These are phyloP conservation scores for Aethionema arabicum DNA, from an alignment of 345 rosid genomes.

Conservation along the genomic window DNA sequence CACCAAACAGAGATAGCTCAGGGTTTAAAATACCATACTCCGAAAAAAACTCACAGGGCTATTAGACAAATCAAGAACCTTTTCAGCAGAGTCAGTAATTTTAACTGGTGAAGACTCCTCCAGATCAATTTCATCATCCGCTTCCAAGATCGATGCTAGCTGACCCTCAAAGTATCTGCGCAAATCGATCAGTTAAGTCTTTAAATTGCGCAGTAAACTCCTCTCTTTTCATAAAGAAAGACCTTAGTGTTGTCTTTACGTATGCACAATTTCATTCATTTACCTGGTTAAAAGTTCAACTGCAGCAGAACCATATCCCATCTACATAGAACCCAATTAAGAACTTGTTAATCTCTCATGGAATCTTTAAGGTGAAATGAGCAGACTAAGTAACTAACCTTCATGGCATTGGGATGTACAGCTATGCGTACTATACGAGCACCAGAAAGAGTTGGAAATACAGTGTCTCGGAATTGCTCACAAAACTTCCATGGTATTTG, in stretches of 20 bases:
- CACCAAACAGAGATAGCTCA: too few species aligned
- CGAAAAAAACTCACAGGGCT: too few species aligned
- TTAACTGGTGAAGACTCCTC: conserved; percentile 43
- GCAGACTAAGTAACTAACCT: conserved; percentile 49
- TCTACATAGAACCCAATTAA: conserved; percentile 49
- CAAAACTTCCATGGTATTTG: conserved; percentile 98
- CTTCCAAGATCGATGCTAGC: conserved; percentile 69
- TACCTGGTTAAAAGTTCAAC: conserved; percentile 90
- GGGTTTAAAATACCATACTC: too few species aligned
- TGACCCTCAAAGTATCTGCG: conserved; percentile 87
- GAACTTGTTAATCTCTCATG: conserved; percentile 17
- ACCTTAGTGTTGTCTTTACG: not conserved
- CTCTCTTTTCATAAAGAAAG: too few species aligned
- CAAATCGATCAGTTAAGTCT: conserved; percentile 18
- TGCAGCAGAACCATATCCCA: conserved; percentile 91
- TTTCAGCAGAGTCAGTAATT: conserved; percentile 72
- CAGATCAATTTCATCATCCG: conserved; percentile 54
- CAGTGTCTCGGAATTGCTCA: conserved; percentile 76
- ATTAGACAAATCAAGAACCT: conserved; percentile 49
- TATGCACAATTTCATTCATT: conserved; percentile 17
- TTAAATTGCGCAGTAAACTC: not conserved
- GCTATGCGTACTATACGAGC: conserved; percentile 97
- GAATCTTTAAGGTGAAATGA: conserved; percentile 9
- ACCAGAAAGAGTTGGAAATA: conserved; percentile 87
- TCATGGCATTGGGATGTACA: conserved; percentile 92